phyloP scores from a whole-genome alignment of 2,329 filamentous ascomycete genomes.

The Apiospora malaysiana region DNA sequence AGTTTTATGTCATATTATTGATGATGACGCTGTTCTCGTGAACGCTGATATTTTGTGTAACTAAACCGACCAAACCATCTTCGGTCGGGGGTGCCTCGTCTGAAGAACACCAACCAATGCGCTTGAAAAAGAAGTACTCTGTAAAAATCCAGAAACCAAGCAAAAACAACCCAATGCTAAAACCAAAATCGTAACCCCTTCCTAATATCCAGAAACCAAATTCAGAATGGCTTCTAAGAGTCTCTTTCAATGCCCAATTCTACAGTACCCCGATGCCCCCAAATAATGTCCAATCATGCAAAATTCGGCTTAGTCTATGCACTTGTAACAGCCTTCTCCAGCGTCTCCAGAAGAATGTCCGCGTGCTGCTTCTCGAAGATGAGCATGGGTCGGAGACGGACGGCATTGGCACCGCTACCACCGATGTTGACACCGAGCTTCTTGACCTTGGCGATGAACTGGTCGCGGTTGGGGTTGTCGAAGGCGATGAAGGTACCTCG shows the following conservation, averaged over 20 bases:
- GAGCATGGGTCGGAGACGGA: conserved; percentile 86
- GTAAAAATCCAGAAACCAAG: background rate
- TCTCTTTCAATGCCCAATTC: background rate
- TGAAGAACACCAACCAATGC: conserved; percentile 14
- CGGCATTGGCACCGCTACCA: conserved; percentile 76
- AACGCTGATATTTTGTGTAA: conserved; percentile 1
- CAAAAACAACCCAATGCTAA: background rate
- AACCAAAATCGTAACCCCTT: background rate
- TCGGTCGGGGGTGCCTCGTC: background rate
- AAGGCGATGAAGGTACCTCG: conserved; percentile 94
- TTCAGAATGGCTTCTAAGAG: background rate
- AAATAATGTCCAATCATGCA: background rate
- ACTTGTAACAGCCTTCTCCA: conserved; percentile 72
- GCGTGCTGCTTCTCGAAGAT: conserved; percentile 92
- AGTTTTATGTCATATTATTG: background rate
- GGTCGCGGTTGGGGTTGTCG: conserved; percentile 80
- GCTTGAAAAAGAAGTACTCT: background rate
- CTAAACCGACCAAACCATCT: background rate
- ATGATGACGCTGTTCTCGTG: conserved; percentile 1
- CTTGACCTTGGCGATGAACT: conserved; percentile 82
- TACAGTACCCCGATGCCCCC: background rate
- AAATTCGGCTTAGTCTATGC: background rate
- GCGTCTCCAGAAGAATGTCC: conserved; percentile 77
- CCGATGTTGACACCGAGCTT: conserved; percentile 84
- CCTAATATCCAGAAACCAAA: background rate